Base-by-base conservation (phyloP, 1,284 basidiomycete species). In the Heterobasidion parviporum region DNA sequence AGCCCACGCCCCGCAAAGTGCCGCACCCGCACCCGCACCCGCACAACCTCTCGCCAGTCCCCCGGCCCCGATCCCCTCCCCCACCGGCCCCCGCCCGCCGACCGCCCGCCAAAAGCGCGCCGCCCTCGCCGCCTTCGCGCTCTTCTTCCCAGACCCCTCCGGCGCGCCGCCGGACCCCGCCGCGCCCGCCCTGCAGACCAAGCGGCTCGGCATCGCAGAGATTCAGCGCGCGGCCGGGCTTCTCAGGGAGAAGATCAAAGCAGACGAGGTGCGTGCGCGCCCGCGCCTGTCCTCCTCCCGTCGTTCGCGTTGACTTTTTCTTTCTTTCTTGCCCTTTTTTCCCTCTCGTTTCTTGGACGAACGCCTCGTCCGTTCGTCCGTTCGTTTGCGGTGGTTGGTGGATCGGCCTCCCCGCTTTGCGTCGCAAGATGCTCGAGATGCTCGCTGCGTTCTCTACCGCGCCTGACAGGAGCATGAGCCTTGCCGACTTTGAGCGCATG, bases 401-500 rank as follows among this genome's bases (percentile, higher is more conserved):
- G 10, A 15, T 35, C 48, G 26, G 26, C 26, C 26, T 26, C 20
- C 20, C 20, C 20, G 20, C 20, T 26, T 26, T 26, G 2, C 26
- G 3, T 3, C 26, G 26, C 26, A 60, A 91, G 88, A 83, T 87
- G 61, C 61, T 85, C 3, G 86, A 89, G 57, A 90, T 91, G 87
- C 71, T 91, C 1, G 76, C 80, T 33, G 74, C 76, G 52, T 91
- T 89, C 65, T 88, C 89, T 1, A 80, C 77, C 1, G 76, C 80
- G 0, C 70, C 78, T 0, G 86, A 89, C 67, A 82, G 82, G 64
- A 79, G 84, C 1, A 76, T 91, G 72, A 70, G 68, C 54, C 72
- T 89, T n/a, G 65, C 69, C 12, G 87, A 90, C 63, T 91, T 91
- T 62, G 79, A 83, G 61, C 71, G 70, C 35, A 88, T 91, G 80